phyloP scores from a whole-genome alignment of 2,329 filamentous ascomycete genomes.

The Tolypocladium ovalisporum region DNA sequence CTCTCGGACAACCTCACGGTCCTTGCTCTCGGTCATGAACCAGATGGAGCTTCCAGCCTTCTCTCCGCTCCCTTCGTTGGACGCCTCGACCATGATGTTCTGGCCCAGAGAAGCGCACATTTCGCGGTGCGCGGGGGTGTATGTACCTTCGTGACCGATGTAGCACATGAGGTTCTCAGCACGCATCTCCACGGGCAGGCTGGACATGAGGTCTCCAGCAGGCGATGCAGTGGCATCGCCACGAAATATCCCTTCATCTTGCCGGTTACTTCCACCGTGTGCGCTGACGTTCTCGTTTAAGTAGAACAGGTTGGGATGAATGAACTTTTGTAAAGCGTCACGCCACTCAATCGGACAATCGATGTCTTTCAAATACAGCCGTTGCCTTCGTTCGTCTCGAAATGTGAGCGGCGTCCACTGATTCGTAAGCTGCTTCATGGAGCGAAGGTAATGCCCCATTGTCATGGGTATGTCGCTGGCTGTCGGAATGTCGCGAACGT shows the following conservation, averaged over 20 bases:
- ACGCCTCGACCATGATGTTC: constrained; percentile 97
- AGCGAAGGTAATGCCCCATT: constrained; percentile 80
- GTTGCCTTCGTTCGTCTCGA: constrained; percentile 67
- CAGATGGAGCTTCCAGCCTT: constrained; percentile 84
- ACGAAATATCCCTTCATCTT: constrained; percentile 29
- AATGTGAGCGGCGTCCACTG: constrained; percentile 71
- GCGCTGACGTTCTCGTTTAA: constrained; percentile 65
- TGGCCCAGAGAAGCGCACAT: constrained; percentile 96
- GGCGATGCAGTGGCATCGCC: constrained; percentile 51
- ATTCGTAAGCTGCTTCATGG: constrained; percentile 72
- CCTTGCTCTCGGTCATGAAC: constrained; percentile 98
- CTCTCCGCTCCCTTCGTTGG: constrained; percentile 59
- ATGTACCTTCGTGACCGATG: constrained; percentile 93
- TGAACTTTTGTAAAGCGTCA: constrained; percentile 62
- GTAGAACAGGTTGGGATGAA: constrained; percentile 80
- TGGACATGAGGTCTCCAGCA: constrained; percentile 91
- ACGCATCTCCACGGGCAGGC: constrained; percentile 73
- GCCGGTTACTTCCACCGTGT: constrained; percentile 19
- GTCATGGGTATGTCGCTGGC: constrained; percentile 73
- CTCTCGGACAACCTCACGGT: constrained; percentile 80
- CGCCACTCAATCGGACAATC: constrained; percentile 87
- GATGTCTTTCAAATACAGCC: constrained; percentile 93
- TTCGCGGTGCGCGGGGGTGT: constrained; percentile 87
- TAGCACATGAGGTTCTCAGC: constrained; percentile 98
- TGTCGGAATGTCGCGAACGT: constrained; percentile 67